Base-by-base conservation (phyloP, 768 basidiomycete genomes). In the Mrakia gelida region DNA sequence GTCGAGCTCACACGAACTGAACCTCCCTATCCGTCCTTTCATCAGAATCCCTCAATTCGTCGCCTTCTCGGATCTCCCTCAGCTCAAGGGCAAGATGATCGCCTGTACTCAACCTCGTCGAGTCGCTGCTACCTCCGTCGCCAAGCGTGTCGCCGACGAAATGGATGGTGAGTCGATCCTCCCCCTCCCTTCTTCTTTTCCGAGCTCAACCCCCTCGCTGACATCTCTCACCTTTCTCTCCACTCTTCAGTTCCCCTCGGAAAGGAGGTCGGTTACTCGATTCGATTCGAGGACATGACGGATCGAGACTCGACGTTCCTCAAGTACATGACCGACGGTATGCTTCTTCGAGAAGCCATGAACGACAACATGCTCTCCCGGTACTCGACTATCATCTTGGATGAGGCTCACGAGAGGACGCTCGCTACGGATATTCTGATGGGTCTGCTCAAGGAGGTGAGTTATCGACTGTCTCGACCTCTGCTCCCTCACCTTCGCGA, bases 321-420 rank as follows among this genome's bases (percentile, higher is more conserved):
- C 80, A 98, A 97, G 84, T 98, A 99, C 86, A 97, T 98, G 95
- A 99, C 97, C 23, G 97, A 99, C 81, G 97, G 96, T 89, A 97
- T 98, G 95, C 83, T 87, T n/a, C 89, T 96, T n/a, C 91, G 95
- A 28, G 95, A 97, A 86, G 95, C 94, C 7, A 99, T 98, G 95
- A 93, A 95, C 85, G 96, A 98, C 85, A 92, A 93, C 13, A 88
- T 89, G 28, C 89, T 98, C 56, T 87, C 88, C 38, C 90, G 95
- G 5, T 99, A 99, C 84, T 96, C 94, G 28, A 98, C 96, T 30
- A 95, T 99, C 85, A 98, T 99, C 82, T 89, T 98, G 76, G 97
- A 99, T 84, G 97, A 99, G 86, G 97, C 94, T 8, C 97, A 99
- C 86, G 97, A 99, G 86, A 91, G 96, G 79, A 98, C 97, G 0